Evolutionary conservation across 192 early-diverging fungal species (phyloP).

Genomic region (Anaeromyces robustus): DNA sequence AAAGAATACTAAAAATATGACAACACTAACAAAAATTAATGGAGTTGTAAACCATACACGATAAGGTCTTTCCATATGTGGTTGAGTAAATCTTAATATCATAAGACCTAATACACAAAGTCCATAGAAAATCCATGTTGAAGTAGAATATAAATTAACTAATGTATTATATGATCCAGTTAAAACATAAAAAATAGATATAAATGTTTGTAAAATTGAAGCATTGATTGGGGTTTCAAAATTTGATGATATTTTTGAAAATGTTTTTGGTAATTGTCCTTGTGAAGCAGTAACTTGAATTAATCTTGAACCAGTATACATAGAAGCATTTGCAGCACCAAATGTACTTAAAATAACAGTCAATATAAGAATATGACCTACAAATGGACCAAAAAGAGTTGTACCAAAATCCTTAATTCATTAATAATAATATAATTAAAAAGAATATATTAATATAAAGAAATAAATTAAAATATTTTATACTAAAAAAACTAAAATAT

Average conservation of each 20-base stretch:
- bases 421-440: no score
- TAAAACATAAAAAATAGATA: slow-evolving; percentile 44
- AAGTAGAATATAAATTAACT: slow-evolving; percentile 61
- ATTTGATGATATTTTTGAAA: slow-evolving; percentile 38
- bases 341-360: slow-evolving; percentile 57
- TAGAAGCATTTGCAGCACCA: slow-evolving; percentile 59
- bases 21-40: slow-evolving; percentile 39
- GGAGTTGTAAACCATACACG: slow-evolving; percentile 51
- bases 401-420: slow-evolving; percentile 63
- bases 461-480: no score
- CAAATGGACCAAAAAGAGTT: slow-evolving; percentile 44
- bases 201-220: slow-evolving; percentile 36
- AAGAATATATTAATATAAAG: no score
- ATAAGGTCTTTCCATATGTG: slow-evolving; percentile 50
- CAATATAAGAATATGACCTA: slow-evolving; percentile 51
- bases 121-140: slow-evolving; percentile 58
- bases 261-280: slow-evolving; percentile 48
- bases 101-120: slow-evolving; percentile 47
- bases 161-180: slow-evolving; percentile 49
- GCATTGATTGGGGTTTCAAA: slow-evolving; percentile 51
- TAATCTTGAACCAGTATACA: slow-evolving; percentile 57
- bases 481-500: no score
- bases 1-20: slow-evolving; percentile 33
- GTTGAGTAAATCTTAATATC: slow-evolving; percentile 45
- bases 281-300: slow-evolving; percentile 48